phyloP scores from a whole-genome alignment of 768 basidiomycete species.

The Postia placenta region DNA sequence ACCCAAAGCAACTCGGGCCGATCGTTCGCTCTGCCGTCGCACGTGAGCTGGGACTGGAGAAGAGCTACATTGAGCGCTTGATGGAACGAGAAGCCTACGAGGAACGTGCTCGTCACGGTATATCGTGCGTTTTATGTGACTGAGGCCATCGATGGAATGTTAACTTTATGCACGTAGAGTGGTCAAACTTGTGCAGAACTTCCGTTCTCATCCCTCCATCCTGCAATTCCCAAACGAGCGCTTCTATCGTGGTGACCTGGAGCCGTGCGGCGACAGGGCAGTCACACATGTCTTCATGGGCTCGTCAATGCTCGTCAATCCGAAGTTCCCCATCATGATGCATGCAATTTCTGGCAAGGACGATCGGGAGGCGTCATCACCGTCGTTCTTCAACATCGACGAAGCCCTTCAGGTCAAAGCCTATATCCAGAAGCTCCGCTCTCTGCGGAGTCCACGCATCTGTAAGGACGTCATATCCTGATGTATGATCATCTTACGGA shows the following conservation, averaged over 20 bases:
- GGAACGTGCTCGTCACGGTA: constrained; percentile 13
- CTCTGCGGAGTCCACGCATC: constrained; percentile 21
- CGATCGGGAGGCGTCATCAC: constrained; percentile 28
- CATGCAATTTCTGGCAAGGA: constrained; percentile 30
- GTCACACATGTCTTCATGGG: constrained; percentile 22
- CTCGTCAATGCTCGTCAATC: constrained; percentile 23
- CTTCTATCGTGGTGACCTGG: constrained; percentile 32
- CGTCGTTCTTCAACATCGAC: constrained; percentile 35
- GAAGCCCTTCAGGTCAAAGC: constrained; percentile 30
- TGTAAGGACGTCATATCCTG: constrained; percentile 15
- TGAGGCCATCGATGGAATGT: not conserved
- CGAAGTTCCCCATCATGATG: constrained; percentile 28
- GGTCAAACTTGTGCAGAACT: constrained; percentile 44
- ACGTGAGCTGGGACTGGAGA: constrained; percentile 20
- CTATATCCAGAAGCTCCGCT: constrained; percentile 25
- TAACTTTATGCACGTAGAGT: constrained; percentile 1
- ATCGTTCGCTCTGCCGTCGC: constrained; percentile 28
- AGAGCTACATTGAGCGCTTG: constrained; percentile 31
- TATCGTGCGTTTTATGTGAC: constrained; percentile 23
- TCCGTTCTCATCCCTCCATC: constrained; percentile 50
- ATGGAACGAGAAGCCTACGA: constrained; percentile 28
- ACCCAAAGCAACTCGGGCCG: constrained; percentile 32
- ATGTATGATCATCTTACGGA: not conserved
- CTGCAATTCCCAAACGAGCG: constrained; percentile 47
- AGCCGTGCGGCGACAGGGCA: constrained; percentile 20